Conservation (phyloP, 805 yeast genomes). For the Monosporozyma solicola region DNA sequence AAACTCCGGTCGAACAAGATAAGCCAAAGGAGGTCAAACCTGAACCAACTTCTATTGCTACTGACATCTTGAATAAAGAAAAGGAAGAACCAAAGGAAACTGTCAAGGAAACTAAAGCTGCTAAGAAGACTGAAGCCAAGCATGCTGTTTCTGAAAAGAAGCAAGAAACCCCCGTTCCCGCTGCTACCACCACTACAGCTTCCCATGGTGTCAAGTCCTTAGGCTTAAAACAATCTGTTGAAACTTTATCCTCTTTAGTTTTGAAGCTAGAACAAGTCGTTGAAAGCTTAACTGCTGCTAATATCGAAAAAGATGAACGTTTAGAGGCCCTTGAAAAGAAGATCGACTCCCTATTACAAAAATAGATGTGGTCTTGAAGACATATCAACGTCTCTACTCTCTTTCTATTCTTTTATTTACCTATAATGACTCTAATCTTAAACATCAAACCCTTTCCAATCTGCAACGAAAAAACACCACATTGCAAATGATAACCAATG, state of each 20-base stretch:
- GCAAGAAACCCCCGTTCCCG: constrained; percentile 2
- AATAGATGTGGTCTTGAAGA: constrained; percentile 19
- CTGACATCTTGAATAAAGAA: constrained; percentile 4
- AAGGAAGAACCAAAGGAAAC: constrained; percentile 16
- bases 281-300: constrained; percentile 40
- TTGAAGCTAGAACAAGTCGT: constrained; percentile 49
- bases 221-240: constrained; percentile 65
- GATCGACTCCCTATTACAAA: constrained; percentile 42
- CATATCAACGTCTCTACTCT: neutral
- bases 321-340: constrained; percentile 50
- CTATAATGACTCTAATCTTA: neutral
- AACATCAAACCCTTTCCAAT: neutral
- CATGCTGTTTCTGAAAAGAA: constrained; percentile 4
- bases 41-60: constrained; percentile 9
- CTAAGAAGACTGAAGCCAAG: constrained; percentile 8
- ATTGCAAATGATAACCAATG: neutral
- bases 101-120: constrained; percentile 5
- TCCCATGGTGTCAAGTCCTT: constrained; percentile 36
- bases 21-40: constrained; percentile 10
- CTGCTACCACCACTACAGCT: constrained; percentile 11
- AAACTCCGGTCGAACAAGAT: neutral
- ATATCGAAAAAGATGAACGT: constrained; percentile 57
- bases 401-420: neutral
- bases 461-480: neutral
- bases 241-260: constrained; percentile 52